Conservation (phyloP, 2,329 filamentous ascomycete species). For the Metarhizium guizhouense region DNA sequence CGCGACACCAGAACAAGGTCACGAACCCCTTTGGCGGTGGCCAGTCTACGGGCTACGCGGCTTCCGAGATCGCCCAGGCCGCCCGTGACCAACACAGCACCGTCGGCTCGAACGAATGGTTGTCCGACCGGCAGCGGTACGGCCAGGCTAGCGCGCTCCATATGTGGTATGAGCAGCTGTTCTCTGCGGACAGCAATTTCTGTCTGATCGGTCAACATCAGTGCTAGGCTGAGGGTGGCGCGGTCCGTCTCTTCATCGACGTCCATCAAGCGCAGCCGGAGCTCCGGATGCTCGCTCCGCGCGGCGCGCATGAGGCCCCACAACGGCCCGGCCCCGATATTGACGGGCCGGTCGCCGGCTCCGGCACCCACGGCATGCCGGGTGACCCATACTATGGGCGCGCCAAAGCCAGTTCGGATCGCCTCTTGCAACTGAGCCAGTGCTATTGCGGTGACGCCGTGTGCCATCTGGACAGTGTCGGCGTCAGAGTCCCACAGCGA, state of each 20-base stretch:
- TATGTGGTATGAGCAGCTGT: no score
- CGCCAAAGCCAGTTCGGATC: background rate
- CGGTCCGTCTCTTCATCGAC: background rate
- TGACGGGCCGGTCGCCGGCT: constrained; percentile 2
- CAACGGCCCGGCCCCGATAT: constrained; percentile 7
- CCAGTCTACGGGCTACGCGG: constrained; percentile 8
- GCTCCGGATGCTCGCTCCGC: constrained; percentile 10
- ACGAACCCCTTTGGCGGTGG: background rate
- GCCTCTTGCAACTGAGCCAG: background rate
- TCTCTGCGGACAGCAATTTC: no score
- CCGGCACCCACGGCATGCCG: background rate
- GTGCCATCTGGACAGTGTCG: background rate
- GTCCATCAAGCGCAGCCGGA: constrained; percentile 10
- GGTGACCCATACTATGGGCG: background rate
- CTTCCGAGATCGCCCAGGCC: constrained; percentile 9
- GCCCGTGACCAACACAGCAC: constrained; percentile 11
- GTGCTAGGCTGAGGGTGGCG: background rate
- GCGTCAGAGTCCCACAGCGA: background rate
- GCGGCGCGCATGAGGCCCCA: constrained; percentile 12
- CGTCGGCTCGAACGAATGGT: constrained; percentile 5
- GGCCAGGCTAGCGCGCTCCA: no score
- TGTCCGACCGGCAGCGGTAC: background rate
- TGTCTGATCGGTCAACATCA: no score
- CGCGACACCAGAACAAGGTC: no score
- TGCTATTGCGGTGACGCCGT: background rate